Percentiles rank a stretch among this genome's conserved stretches.
These are phyloP conservation scores for Aspergillus affinis DNA, from an alignment of 495 filamentous ascomycete species.

Conservation along the genomic window DNA sequence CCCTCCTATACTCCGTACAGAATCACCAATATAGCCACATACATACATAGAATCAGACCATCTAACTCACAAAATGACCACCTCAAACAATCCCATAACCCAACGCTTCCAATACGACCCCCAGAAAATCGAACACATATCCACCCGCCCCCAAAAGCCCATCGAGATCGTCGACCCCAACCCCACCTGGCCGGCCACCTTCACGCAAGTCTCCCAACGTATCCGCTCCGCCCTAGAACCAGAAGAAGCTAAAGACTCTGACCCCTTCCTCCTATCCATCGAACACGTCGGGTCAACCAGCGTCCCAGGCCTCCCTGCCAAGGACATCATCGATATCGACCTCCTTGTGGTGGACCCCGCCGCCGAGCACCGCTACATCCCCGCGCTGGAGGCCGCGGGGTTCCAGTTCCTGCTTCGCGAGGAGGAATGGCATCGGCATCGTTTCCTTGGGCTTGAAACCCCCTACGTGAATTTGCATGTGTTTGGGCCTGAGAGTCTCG, in stretches of 20 bases:
- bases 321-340: constrained; percentile 51
- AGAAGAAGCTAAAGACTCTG: neutral
- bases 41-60: neutral
- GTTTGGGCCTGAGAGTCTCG: constrained; percentile 43
- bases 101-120: constrained; percentile 10
- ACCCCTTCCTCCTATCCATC: constrained; percentile 25
- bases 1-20: no score
- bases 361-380: constrained; percentile 42
- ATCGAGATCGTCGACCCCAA: constrained; percentile 43
- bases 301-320: constrained; percentile 48
- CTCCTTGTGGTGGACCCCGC: constrained; percentile 37
- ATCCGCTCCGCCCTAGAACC: constrained; percentile 31
- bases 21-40: neutral
- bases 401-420: constrained; percentile 48
- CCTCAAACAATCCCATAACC: constrained; percentile 14
- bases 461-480: constrained; percentile 46
- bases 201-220: constrained; percentile 26
- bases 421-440: constrained; percentile 47
- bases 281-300: constrained; percentile 51
- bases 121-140: constrained; percentile 3
- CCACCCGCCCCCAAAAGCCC: constrained; percentile 12
- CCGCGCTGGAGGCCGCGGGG: constrained; percentile 39
- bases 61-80: neutral
- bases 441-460: constrained; percentile 36
- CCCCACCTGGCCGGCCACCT: constrained; percentile 41